These are phyloP conservation scores for Tetrahymena borealis DNA, from an alignment of 73 alveolate genomes.

Conservation along the genomic window DNA sequence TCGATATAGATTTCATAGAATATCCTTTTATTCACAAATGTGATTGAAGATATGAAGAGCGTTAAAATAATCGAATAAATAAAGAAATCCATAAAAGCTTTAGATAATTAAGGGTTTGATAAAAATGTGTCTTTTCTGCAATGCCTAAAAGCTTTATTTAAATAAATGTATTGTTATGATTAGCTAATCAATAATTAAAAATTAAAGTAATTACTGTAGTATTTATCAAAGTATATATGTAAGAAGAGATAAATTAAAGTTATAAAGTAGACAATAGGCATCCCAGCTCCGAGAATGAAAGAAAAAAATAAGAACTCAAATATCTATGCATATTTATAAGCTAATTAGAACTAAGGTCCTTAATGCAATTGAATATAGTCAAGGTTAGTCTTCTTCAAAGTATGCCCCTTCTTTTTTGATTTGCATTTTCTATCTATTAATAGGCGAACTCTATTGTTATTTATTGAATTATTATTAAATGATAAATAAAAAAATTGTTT, in stretches of 20 bases:
- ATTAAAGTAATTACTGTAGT: neutral
- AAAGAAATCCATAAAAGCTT: neutral
- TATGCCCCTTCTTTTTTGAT: neutral
- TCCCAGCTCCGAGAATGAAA: neutral
- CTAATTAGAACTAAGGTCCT: neutral
- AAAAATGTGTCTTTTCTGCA: neutral
- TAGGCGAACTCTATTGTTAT: neutral
- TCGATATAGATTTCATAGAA: neutral
- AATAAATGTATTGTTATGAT: neutral
- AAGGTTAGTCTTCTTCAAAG: neutral
- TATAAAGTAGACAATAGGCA: neutral
- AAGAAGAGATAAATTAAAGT: neutral
- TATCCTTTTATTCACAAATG: neutral
- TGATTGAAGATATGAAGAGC: neutral
- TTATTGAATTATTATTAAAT: neutral
- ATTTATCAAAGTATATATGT: neutral
- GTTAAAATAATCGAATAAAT: neutral
- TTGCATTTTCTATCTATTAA: neutral
- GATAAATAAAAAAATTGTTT: neutral
- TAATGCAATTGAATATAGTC: neutral
- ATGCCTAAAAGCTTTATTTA: neutral
- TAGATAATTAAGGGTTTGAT: neutral
- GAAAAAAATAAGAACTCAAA: neutral
- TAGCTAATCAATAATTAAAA: neutral
- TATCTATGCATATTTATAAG: neutral